phyloP scores from a whole-genome alignment of 768 basidiomycete species.

The Exidia glandulosa region DNA sequence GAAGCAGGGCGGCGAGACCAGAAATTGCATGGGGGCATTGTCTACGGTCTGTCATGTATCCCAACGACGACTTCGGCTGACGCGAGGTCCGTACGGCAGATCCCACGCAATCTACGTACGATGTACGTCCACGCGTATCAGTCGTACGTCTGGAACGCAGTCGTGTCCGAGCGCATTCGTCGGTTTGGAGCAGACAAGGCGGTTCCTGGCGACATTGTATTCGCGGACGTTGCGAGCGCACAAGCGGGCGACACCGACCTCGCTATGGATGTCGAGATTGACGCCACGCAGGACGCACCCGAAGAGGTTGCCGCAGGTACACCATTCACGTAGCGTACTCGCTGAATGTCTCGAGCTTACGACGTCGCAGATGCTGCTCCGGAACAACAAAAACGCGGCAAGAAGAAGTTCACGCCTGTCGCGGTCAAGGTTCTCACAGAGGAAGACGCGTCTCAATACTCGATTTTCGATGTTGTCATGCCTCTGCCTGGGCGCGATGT shows the following conservation, averaged over 20 bases:
- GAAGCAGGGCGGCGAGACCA: conserved; percentile 64
- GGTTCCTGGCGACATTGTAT: conserved; percentile 85
- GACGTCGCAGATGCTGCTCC: conserved; percentile 23
- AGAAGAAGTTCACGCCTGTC: conserved; percentile 23
- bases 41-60: conserved; percentile 44
- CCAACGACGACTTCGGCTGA: not conserved
- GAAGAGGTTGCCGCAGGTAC: conserved; percentile 20
- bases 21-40: conserved; percentile 80
- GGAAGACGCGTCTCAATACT: conserved; percentile 68
- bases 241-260: conserved; percentile 11
- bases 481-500: conserved; percentile 95
- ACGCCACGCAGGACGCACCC: conserved; percentile 12
- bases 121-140: conserved; percentile 99
- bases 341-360: conserved; percentile 3
- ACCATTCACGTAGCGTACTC: conserved; percentile 10
- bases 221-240: conserved; percentile 30
- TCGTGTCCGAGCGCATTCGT: conserved; percentile 87
- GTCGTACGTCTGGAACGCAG: conserved; percentile 96
- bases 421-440: conserved; percentile 68
- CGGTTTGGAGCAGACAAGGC: conserved; percentile 62
- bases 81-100: conserved; percentile 35
- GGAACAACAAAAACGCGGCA: not conserved
- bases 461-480: conserved; percentile 93
- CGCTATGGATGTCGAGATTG: conserved; percentile 1
- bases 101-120: conserved; percentile 85